These are phyloP conservation scores for Arthrobotrys sinensis DNA, from an alignment of 2,329 filamentous ascomycete species.

Conservation along the genomic window DNA sequence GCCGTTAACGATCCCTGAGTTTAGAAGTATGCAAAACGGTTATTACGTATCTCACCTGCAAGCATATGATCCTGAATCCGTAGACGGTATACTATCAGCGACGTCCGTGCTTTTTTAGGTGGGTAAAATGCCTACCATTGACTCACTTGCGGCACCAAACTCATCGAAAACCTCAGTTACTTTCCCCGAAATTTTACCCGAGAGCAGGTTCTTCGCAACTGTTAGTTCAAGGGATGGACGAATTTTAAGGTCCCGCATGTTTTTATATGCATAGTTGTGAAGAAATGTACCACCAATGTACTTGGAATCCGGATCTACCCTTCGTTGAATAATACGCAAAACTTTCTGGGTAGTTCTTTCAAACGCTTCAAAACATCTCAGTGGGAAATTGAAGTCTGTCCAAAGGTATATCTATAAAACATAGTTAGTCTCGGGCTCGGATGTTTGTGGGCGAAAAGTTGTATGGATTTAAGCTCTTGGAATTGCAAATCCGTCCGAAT, in stretches of 20 bases:
- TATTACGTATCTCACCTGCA: slow-evolving; percentile 47
- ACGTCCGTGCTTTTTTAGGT: slow-evolving; percentile 1
- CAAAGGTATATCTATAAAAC: slow-evolving; percentile 38
- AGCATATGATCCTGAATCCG: slow-evolving; percentile 61
- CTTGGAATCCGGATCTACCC: slow-evolving; percentile 4
- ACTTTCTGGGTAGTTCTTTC: slow-evolving; percentile 24
- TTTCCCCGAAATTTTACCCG: slow-evolving; percentile 24
- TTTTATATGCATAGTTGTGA: slow-evolving; percentile 48
- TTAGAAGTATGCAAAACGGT: not conserved
- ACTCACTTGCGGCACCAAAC: slow-evolving; percentile 57
- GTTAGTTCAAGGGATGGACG: slow-evolving; percentile 7
- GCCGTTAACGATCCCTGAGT: slow-evolving; percentile 5
- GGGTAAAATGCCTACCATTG: slow-evolving; percentile 48
- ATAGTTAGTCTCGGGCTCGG: not conserved
- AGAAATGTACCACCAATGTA: slow-evolving; percentile 40
- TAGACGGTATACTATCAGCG: not conserved
- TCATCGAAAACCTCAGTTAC: slow-evolving; percentile 32
- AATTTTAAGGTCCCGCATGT: slow-evolving; percentile 25
- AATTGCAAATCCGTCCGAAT: too few species aligned
- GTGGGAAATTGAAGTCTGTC: slow-evolving; percentile 48
- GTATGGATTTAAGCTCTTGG: too few species aligned
- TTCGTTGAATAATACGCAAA: slow-evolving; percentile 11
- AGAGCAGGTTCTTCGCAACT: slow-evolving; percentile 49
- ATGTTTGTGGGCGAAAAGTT: too few species aligned
- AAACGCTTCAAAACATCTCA: slow-evolving; percentile 36